Evolutionary conservation across 1,284 basidiomycete species (phyloP).

Genomic region (Thelephora terrestris): DNA sequence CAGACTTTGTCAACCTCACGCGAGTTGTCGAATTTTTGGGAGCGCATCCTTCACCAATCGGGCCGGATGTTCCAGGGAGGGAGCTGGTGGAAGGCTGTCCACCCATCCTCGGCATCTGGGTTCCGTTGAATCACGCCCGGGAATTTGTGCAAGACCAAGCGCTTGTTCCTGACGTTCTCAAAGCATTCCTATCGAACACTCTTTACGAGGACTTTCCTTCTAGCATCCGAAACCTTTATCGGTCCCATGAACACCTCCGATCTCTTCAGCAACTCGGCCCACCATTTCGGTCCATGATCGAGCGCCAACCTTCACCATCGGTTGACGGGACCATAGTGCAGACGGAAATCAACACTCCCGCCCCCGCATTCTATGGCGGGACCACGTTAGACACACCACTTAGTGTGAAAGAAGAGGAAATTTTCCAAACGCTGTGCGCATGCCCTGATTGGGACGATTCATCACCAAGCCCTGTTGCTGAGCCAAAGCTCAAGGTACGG

Average conservation of each 20-base stretch:
- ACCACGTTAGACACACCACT: slow-evolving; percentile 35
- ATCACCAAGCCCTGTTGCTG: slow-evolving; percentile 5
- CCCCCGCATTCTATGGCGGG: slow-evolving; percentile 14
- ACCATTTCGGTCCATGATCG: slow-evolving; percentile 39
- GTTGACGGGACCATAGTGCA: slow-evolving; percentile 14
- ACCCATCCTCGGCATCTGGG: slow-evolving; percentile 52
- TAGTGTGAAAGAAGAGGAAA: slow-evolving; percentile 58
- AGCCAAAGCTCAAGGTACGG: not conserved
- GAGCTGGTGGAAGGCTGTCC: slow-evolving; percentile 37
- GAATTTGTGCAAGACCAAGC: slow-evolving; percentile 35
- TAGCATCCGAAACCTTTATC: slow-evolving; percentile 43
- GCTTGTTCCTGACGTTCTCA: slow-evolving; percentile 26
- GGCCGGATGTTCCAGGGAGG: slow-evolving; percentile 31
- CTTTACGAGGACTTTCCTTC: slow-evolving; percentile 52
- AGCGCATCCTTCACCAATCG: slow-evolving; percentile 25
- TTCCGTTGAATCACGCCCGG: slow-evolving; percentile 47
- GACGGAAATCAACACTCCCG: slow-evolving; percentile 13
- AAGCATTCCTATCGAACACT: slow-evolving; percentile 46
- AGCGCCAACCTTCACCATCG: slow-evolving; percentile 5
- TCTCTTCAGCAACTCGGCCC: slow-evolving; percentile 45
- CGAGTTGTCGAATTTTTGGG: slow-evolving; percentile 40
- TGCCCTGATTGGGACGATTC: slow-evolving; percentile 43
- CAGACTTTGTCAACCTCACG: slow-evolving; percentile 62
- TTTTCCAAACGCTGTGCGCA: slow-evolving; percentile 52
- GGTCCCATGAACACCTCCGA: slow-evolving; percentile 31